Base-by-base conservation (phyloP, 164 flowering plant species). In the Vitis riparia region DNA sequence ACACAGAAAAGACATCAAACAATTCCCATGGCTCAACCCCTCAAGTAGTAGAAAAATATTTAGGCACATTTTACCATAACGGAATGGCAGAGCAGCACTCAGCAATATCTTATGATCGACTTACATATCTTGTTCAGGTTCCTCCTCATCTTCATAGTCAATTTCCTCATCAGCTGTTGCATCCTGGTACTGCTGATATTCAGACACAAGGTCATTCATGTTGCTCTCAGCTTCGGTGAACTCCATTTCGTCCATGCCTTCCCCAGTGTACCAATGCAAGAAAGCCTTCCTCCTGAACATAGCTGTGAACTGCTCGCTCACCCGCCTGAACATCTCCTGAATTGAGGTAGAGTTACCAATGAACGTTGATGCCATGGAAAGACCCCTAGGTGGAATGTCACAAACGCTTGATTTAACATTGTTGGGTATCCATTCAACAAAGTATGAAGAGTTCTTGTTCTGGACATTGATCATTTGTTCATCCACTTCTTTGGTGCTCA, bases 391-490 rank as follows among this genome's bases (percentile, higher is more conserved):
- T n/a, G 73, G 73, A 50, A 70, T 70, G 32, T 70, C 73, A 30
- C 73, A 70, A 16, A 70, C 72, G 0, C 67, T 70, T 8, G 73
- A 70, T 16, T 70, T 70, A 9, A 70, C 73, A 37, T 70, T 70
- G 66, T 70, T 70, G 2, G 73, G 73, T 10, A 71, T 71, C 74
- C 74, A 71, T 53, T 71, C 69, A 27, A 71, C 74, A 56, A 71
- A 71, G 74, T 71, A 71, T 11, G 74, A 71, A 0, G 74, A 71
- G 48, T 71, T 71, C 69, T 71, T 71, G 56, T 71, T 71, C 69
- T 71, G 74, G 5, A 71, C 69, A 71, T 71, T 71, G 27, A 71
- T 71, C 75, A 72, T 72, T 51, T 72, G 75, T 49, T 72, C 74
- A 19, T 71, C 74, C 11, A 65, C 74, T 62, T 71, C 74, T 57